A percentile compares a stretch with the other conserved stretches of the same genome.
Evolutionary conservation across 73 alveolate genomes (phyloP).

Genomic region (Paramecium caudatum): DNA sequence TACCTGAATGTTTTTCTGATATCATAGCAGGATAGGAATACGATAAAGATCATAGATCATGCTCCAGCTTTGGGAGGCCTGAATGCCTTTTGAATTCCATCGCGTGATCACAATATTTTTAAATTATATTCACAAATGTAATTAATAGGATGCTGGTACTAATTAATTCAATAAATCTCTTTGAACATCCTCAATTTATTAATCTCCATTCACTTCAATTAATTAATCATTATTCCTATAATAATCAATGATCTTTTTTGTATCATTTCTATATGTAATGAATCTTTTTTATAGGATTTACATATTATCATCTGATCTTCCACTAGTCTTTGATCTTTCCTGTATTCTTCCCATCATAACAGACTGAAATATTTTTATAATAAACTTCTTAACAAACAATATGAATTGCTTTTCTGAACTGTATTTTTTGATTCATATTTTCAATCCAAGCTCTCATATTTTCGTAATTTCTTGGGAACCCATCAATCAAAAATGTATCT

Average conservation of each 20-base stretch:
- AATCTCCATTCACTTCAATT: neutral
- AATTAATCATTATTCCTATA: neutral
- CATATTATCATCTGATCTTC: constrained; percentile 15
- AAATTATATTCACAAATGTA: neutral
- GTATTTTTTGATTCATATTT: neutral
- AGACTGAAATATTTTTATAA: neutral
- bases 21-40: constrained; percentile 40
- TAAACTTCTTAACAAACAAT: neutral
- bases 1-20: constrained; percentile 1
- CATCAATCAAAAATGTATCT: constrained; percentile 10
- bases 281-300: neutral
- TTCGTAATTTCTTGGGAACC: neutral
- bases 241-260: neutral
- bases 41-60: constrained; percentile 28
- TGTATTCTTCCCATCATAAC: neutral
- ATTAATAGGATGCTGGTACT: neutral
- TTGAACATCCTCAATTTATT: neutral
- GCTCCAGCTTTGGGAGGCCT: constrained; percentile 46
- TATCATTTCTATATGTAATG: neutral
- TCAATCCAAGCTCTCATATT: neutral
- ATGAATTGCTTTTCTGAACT: neutral
- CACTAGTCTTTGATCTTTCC: neutral
- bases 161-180: neutral
- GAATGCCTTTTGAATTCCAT: constrained; percentile 39
- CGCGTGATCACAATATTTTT: constrained; percentile 7